Conservation (phyloP, 164 flowering plant genomes). For the Nymphaea colorata region DNA sequence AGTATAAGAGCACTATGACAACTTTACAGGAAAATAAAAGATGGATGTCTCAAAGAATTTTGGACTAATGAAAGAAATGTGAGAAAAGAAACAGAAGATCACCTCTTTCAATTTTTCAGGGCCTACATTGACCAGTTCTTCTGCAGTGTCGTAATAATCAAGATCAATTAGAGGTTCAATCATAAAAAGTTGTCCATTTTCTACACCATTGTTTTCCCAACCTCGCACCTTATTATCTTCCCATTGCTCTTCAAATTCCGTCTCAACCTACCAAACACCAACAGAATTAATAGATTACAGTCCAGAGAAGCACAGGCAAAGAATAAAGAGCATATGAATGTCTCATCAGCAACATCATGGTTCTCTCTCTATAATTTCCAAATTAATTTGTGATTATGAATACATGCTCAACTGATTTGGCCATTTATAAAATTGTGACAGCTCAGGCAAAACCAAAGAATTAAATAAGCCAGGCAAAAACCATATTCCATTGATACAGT, state of each 20-base stretch:
- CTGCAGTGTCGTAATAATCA: constrained; percentile 70
- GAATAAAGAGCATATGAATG: not conserved
- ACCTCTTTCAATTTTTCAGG: constrained; percentile 92
- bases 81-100: constrained; percentile 4
- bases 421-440: no score
- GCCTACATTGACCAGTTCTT: constrained; percentile 74
- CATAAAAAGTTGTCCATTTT: constrained; percentile 41
- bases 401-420: no score
- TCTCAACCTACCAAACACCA: constrained; percentile 37
- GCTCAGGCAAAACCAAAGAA: no score
- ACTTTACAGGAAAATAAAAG: no score
- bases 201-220: constrained; percentile 61
- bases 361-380: not conserved
- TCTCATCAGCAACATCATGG: not conserved
- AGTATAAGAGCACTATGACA: no score
- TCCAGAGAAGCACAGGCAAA: not conserved
- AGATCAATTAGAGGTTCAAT: constrained; percentile 50
- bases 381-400: no score
- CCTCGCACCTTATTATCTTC: constrained; percentile 42
- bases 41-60: no score
- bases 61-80: not conserved
- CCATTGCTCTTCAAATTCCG: constrained; percentile 90
- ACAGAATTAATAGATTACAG: not conserved
- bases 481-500: no score
- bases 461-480: no score